Conservation (phyloP, 2,329 filamentous ascomycete species). For the Trichoderma hamatum region DNA sequence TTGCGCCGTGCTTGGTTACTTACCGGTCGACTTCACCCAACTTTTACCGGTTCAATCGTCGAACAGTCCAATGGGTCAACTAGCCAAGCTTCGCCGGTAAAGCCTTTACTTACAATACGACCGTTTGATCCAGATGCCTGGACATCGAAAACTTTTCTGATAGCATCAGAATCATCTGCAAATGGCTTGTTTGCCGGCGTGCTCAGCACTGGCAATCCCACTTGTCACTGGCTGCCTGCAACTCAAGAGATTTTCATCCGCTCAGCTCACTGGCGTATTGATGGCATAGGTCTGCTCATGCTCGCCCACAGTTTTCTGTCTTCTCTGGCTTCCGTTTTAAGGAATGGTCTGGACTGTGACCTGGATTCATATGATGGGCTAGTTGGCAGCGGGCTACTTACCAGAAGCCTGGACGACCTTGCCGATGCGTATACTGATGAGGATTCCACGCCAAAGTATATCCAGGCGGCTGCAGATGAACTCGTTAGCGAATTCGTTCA, state of each 20-base stretch:
- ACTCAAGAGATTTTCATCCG: constrained; percentile 25
- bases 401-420: constrained; percentile 36
- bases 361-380: not conserved
- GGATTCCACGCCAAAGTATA: constrained; percentile 29
- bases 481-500: constrained; percentile 30
- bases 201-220: constrained; percentile 14
- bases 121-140: constrained; percentile 23
- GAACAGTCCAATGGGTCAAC: not conserved
- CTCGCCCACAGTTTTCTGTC: constrained; percentile 32
- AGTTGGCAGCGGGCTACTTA: constrained; percentile 32
- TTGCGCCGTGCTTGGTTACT: constrained; percentile 29
- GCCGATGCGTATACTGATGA: constrained; percentile 34
- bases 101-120: constrained; percentile 3
- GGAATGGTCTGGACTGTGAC: constrained; percentile 20
- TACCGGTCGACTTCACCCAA: constrained; percentile 30
- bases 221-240: constrained; percentile 27
- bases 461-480: constrained; percentile 29
- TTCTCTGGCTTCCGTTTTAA: constrained; percentile 32
- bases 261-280: constrained; percentile 37
- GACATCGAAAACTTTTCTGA: constrained; percentile 25
- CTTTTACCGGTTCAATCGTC: constrained; percentile 9
- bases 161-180: not conserved
- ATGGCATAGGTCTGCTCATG: constrained; percentile 36
- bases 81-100: not conserved
- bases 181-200: not conserved